Evolutionary conservation across 2,329 filamentous ascomycete species (phyloP), one percentile per base, ranked within the genome.

Genomic region (Curvularia eragrostidis): DNA sequence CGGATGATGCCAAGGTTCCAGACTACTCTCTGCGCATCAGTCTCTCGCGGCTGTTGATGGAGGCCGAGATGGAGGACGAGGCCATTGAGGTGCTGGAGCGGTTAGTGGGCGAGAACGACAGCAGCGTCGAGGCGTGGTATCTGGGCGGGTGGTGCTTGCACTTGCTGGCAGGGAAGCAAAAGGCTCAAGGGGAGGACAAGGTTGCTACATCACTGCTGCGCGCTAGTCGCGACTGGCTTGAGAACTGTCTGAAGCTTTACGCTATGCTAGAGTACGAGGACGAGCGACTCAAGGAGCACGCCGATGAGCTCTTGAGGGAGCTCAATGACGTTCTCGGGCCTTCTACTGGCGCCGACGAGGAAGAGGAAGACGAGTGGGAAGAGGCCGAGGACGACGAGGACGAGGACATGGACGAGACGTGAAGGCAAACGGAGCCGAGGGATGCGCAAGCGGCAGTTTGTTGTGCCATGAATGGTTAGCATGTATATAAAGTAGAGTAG

Each of bases 111-210:
- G 95, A 99, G 74, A 94, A 99, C 66, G 96, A 99, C 73, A 85
- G 90, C 72, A 97, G 94, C 75, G 91, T 99, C 19, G 95, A 99
- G 78, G 90, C 91, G 18, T 97, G 93, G 93, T 99, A 99, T 79
- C 83, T 99, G 5, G 95, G 95, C 42, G 96, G 95, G 3, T 98
- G 94, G 91, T 93, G 92, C 68, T 83, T 96, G 65, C 91, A 92
- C 74, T 84, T 97, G 57, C 81, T 90, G 61, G 91, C 90, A 10
- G 85, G 91, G 75, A 91, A 89, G 81, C 80, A 86, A 69, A 85
- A 83, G 67, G 77, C 77, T 61, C 75, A 77, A 4, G 81, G 81
- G 38, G 81, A 86, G 46, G 80, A 81, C 47, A 86, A 86, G 78
- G 68, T 66, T 15, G 63, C 70, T 5, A 84, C 84, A 64, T 81